Conservation (phyloP, 2,329 filamentous ascomycete species). For the Pseudogymnoascus sp. region DNA sequence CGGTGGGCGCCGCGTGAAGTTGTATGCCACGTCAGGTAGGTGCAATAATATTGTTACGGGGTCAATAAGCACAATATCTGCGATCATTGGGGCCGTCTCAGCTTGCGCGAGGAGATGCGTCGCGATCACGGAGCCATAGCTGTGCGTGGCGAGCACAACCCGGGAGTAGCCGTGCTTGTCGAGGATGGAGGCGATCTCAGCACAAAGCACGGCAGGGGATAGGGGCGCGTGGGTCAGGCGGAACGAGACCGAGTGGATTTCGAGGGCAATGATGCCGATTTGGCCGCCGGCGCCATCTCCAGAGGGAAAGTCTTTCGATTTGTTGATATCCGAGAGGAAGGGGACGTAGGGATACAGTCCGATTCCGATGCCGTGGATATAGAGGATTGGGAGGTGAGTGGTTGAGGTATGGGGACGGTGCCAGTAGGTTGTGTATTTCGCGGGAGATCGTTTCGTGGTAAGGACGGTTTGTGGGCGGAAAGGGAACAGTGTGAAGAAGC, state of each 20-base stretch:
- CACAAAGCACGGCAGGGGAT: constrained; percentile 39
- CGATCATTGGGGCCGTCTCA: constrained; percentile 36
- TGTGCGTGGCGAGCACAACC: constrained; percentile 47
- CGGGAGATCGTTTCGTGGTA: constrained; percentile 38
- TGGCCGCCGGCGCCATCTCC: constrained; percentile 36
- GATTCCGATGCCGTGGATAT: constrained; percentile 57
- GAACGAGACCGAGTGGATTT: constrained; percentile 52
- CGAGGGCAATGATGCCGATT: constrained; percentile 50
- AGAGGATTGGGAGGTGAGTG: constrained; percentile 48
- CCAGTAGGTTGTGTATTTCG: constrained; percentile 49
- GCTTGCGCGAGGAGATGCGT: constrained; percentile 44
- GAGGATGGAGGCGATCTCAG: constrained; percentile 46
- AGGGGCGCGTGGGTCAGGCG: constrained; percentile 46
- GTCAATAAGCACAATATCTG: constrained; percentile 48
- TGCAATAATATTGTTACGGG: constrained; percentile 54
- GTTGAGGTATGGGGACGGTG: constrained; percentile 52
- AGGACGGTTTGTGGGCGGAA: constrained; percentile 43
- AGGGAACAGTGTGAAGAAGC: constrained; percentile 44
- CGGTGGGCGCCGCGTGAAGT: constrained; percentile 44
- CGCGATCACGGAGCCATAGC: constrained; percentile 46
- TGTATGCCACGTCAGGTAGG: constrained; percentile 55
- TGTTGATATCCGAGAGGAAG: constrained; percentile 46
- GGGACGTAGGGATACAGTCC: constrained; percentile 50
- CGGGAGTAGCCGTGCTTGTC: constrained; percentile 42
- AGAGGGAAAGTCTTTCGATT: constrained; percentile 14